phyloP scores from a whole-genome alignment of 192 early-diverging fungal species.

The Martensiomyces pterosporus region DNA sequence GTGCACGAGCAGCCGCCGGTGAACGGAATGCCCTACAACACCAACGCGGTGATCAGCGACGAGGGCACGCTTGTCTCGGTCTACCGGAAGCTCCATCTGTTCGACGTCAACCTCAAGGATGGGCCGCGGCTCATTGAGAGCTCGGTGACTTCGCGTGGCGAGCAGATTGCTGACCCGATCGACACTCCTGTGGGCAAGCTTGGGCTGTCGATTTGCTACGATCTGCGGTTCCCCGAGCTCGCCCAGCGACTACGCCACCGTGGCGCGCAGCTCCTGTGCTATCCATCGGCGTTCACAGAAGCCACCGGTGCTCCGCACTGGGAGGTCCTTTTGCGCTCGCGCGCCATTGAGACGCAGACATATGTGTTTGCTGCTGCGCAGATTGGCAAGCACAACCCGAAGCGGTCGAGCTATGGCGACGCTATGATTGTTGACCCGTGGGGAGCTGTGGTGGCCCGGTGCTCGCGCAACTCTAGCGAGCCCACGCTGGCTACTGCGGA shows the following conservation, averaged over 20 bases:
- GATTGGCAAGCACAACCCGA: conserved; percentile 66
- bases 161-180: conserved; percentile 11
- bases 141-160: conserved; percentile 14
- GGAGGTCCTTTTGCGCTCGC: conserved; percentile 72
- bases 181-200: conserved; percentile 56
- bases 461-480: conserved; percentile 50
- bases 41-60: conserved; percentile 62
- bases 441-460: conserved; percentile 69
- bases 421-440: conserved; percentile 85
- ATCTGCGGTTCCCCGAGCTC: conserved; percentile 75
- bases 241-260: conserved; percentile 52
- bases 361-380: conserved; percentile 83
- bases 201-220: conserved; percentile 72
- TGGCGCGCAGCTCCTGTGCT: conserved; percentile 71
- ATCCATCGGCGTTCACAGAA: conserved; percentile 78
- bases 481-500: conserved; percentile 60
- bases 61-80: conserved; percentile 52
- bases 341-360: conserved; percentile 81
- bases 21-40: conserved; percentile 54
- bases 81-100: conserved; percentile 80
- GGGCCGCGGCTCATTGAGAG: conserved; percentile 43
- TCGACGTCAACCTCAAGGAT: conserved; percentile 59
- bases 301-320: conserved; percentile 80
- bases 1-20: conserved; percentile 60
- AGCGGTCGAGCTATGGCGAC: conserved; percentile 70